Conservation (phyloP, 225 moss, liverwort and hornwort species). For the Takakia lepidozioides region DNA sequence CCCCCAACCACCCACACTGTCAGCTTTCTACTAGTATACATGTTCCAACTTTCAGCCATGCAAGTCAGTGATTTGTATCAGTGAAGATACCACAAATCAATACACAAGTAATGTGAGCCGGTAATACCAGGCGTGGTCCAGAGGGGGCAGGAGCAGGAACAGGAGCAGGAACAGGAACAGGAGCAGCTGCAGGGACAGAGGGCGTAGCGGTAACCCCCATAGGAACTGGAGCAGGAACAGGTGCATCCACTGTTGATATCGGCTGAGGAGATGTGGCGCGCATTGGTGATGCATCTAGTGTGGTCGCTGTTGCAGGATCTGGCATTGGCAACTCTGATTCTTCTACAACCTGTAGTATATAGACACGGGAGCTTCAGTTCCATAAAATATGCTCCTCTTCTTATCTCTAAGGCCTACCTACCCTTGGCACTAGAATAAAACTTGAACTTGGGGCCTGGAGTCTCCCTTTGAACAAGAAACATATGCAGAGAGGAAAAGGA, state of each 20-base stretch:
- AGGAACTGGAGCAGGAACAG: slow-evolving; percentile 34
- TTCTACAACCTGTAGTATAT: slow-evolving; percentile 56
- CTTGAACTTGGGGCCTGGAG: no score
- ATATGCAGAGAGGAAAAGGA: no score
- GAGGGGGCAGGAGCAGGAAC: slow-evolving; percentile 25
- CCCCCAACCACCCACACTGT: slow-evolving; percentile 15
- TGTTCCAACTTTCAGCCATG: no score
- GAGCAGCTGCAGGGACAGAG: slow-evolving; percentile 19
- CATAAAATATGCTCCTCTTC: no score
- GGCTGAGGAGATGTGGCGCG: slow-evolving; percentile 47
- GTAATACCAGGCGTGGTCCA: slow-evolving; percentile 77
- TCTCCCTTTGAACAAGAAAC: no score
- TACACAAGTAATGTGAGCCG: no score
- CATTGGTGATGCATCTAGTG: slow-evolving; percentile 48
- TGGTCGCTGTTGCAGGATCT: slow-evolving; percentile 39
- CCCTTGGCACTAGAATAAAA: no score
- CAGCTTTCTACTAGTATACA: no score
- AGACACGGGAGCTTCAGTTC: no score
- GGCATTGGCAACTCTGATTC: slow-evolving; percentile 48
- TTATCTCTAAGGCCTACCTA: no score
- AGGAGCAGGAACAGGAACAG: slow-evolving; percentile 27
- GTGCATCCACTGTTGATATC: slow-evolving; percentile 25
- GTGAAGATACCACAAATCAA: no score
- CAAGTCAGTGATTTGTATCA: no score
- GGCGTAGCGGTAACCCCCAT: slow-evolving; percentile 32